These are phyloP conservation scores for Colletotrichum horii DNA, from an alignment of 2,329 filamentous ascomycete species.

Conservation along the genomic window DNA sequence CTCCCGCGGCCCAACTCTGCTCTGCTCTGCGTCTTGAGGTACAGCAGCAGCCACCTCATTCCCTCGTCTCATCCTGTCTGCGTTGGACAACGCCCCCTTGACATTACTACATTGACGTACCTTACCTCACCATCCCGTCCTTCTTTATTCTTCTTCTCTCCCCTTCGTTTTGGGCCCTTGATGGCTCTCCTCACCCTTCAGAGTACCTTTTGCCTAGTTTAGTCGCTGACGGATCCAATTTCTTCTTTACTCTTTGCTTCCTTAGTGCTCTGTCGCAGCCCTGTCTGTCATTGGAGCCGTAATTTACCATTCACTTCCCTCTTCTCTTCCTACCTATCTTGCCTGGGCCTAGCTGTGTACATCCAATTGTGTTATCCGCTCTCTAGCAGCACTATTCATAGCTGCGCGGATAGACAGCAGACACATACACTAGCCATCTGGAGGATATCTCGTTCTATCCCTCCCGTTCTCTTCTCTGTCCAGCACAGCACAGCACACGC, in stretches of 20 bases:
- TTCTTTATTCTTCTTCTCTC: not conserved
- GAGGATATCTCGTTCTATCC: not conserved
- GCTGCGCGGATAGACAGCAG: not conserved
- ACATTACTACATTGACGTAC: not conserved
- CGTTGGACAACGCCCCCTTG: not conserved
- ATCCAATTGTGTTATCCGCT: not conserved
- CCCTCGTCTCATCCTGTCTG: not conserved
- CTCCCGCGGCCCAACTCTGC: not conserved
- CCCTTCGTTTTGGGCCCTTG: not conserved
- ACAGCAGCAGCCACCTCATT: not conserved
- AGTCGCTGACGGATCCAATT: not conserved
- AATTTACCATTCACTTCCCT: not conserved
- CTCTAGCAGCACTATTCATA: not conserved
- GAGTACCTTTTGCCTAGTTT: not conserved
- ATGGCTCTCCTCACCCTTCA: not conserved
- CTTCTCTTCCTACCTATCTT: not conserved
- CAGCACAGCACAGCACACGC: not conserved
- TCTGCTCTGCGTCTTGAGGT: not conserved
- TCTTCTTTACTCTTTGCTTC: not conserved
- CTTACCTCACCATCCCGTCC: not conserved
- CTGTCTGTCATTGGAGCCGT: not conserved
- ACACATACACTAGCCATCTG: not conserved
- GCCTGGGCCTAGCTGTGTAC: not conserved
- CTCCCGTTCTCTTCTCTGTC: not conserved
- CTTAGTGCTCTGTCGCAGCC: not conserved